Evolutionary conservation across 2,329 filamentous ascomycete genomes (phyloP), one percentile per base, ranked within the genome.

Genomic region (Colletotrichum euphorbiae): DNA sequence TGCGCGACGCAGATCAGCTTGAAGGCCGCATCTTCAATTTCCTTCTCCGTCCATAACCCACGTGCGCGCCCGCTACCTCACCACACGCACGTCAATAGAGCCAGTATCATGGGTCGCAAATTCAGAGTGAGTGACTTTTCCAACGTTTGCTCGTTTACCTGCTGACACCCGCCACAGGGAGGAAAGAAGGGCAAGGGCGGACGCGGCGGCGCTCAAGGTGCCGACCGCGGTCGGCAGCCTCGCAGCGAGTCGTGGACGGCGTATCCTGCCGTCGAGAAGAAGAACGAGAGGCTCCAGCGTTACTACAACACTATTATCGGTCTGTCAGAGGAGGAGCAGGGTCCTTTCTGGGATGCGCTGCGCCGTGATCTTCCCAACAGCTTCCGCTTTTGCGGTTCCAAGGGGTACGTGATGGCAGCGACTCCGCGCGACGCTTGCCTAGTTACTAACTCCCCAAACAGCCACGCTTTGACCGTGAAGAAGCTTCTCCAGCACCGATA

Each of bases 361-460:
- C 89, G 90, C 75, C 89, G 91, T 71, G 94, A 98, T 77, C 84
- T 99, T 57, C 96, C 96, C 63, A 98, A 98, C 83, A 98, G 94
- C 80, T 99, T 98, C 84, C 90, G 96, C 70, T 99, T 99, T 82
- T 97, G 94, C 69, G 96, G 96, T 42, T 98, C 94, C 52, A 97
- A 95, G 85, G 93, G 93, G 91, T 93, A 84, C 24, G 79, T 76
- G 15, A 9, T 28, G 7, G 28, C 38, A 12, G 17, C 33, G 19
- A 40, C 52, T 54, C 45, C 17, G 24, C 24, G 7, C 24, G 7
- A 21, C 2, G n/a, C 9, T 8, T 46, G 21, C 12, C 28, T 31
- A 33, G 17, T 68, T 56, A 69, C 69, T 56, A 43, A 58, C 19
- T 36, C 2, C 13, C 28, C 33, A 28, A 73, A 24, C 74, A 93